These are phyloP conservation scores for Ceratocystiopsis brevicomis DNA, from an alignment of 2,329 filamentous ascomycete species.

Conservation along the genomic window DNA sequence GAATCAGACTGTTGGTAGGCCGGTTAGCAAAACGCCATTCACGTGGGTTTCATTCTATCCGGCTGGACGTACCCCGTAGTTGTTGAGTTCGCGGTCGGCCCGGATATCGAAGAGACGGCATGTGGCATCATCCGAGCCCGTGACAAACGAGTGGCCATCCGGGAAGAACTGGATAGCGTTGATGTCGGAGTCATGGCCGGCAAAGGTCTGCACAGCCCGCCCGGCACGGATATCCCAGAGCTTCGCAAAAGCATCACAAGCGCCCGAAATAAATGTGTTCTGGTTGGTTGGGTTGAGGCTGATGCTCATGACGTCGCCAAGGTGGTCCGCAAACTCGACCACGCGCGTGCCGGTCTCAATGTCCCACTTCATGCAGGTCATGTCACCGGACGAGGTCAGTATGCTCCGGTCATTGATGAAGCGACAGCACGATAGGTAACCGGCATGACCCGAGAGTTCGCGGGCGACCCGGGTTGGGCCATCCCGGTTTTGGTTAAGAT, in stretches of 20 bases:
- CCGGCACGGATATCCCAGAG: constrained; percentile 97
- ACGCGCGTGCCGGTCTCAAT: constrained; percentile 95
- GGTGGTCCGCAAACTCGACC: constrained; percentile 92
- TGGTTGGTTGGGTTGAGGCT: constrained; percentile 98
- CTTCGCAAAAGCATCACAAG: constrained; percentile 96
- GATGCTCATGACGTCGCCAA: constrained; percentile 98
- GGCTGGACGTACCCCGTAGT: constrained; percentile 39
- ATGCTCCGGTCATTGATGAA: constrained; percentile 98
- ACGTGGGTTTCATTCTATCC: background rate
- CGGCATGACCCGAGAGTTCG: constrained; percentile 89
- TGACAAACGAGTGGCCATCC: constrained; percentile 94
- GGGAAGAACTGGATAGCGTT: constrained; percentile 99
- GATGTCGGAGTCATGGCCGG: constrained; percentile 95
- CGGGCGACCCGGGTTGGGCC: constrained; percentile 92
- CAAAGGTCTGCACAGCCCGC: constrained; percentile 96
- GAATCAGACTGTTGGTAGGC: constrained; percentile 57
- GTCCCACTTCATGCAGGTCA: constrained; percentile 99
- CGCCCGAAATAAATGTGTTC: constrained; percentile 98
- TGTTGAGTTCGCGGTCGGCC: constrained; percentile 62
- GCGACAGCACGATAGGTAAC: constrained; percentile 93
- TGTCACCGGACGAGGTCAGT: constrained; percentile 92
- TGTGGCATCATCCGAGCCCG: constrained; percentile 90
- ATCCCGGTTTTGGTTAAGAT: constrained; percentile 81
- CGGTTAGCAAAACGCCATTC: constrained; percentile 7
- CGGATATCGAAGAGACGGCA: constrained; percentile 96